Percentiles rank a stretch among this genome's conserved stretches.
These are phyloP conservation scores for Claviceps spartinae DNA, from an alignment of 2,329 filamentous ascomycete genomes.

Conservation along the genomic window DNA sequence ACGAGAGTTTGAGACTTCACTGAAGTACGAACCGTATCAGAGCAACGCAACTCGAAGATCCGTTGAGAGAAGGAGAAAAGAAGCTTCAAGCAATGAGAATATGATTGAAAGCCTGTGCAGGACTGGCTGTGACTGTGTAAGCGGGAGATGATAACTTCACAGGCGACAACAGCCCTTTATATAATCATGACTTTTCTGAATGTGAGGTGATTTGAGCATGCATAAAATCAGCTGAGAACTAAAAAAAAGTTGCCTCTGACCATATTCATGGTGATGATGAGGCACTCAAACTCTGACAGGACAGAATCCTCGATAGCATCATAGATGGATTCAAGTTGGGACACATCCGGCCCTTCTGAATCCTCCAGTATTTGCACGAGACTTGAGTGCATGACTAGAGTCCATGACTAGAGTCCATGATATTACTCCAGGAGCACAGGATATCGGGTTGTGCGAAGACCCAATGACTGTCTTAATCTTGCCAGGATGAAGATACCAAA, in stretches of 20 bases:
- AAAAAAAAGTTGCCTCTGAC: not conserved
- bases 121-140: no score
- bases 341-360: constrained; percentile 2
- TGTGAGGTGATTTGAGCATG: not conserved
- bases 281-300: not conserved
- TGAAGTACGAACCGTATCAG: not conserved
- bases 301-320: not conserved
- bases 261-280: not conserved
- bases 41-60: not conserved
- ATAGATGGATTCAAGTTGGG: not conserved
- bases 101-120: not conserved
- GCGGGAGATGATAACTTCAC: not conserved
- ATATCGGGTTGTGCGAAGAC: not conserved
- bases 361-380: constrained; percentile 6
- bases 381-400: constrained; percentile 5
- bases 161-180: not conserved
- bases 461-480: not conserved
- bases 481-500: not conserved
- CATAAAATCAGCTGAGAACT: not conserved
- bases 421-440: not conserved
- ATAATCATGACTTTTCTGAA: not conserved
- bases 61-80: not conserved
- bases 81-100: not conserved
- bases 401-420: not conserved
- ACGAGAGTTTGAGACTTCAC: not conserved